Evolutionary conservation across 2,329 filamentous ascomycete species (phyloP).

Genomic region (Macroventuria anomochaeta): DNA sequence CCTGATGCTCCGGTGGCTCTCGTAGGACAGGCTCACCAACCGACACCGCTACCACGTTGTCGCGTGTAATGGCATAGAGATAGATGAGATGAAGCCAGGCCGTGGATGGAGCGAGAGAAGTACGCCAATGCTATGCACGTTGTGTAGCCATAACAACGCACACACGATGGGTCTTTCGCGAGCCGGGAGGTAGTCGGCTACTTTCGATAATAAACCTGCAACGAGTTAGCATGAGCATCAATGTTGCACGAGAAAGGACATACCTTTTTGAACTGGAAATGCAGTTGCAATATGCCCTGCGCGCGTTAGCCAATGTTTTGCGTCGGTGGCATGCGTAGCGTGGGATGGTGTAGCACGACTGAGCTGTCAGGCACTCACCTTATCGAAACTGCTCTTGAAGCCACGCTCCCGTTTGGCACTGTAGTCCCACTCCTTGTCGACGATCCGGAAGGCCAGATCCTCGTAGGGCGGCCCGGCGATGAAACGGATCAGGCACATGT

Average conservation of each 20-base stretch:
- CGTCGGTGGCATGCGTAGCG: not conserved
- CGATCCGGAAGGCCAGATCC: conserved; percentile 95
- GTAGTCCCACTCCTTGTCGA: conserved; percentile 99
- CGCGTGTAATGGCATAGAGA: conserved; percentile 9
- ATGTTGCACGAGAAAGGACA: conserved; percentile 23
- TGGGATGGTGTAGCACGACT: not conserved
- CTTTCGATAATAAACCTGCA: conserved; percentile 58
- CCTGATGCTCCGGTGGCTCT: not conserved
- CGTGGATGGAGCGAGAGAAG: not conserved
- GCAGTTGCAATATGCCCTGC: conserved; percentile 91
- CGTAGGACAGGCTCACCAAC: conserved; percentile 9
- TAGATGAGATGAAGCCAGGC: not conserved
- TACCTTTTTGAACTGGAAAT: conserved; percentile 99
- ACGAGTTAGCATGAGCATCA: conserved; percentile 28
- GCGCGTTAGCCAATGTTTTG: conserved; percentile 35
- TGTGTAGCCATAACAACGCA: conserved; percentile 1
- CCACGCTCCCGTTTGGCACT: conserved; percentile 93
- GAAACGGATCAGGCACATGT: conserved; percentile 96
- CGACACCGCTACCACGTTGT: conserved; percentile 19
- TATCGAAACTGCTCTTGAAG: conserved; percentile 96
- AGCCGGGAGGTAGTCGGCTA: conserved; percentile 20
- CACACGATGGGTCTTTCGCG: not conserved
- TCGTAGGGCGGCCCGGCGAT: conserved; percentile 95
- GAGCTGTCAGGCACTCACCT: conserved; percentile 66
- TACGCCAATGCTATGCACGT: not conserved